phyloP scores from a whole-genome alignment of 345 rosid genomes.

The Linum usitatissimum region DNA sequence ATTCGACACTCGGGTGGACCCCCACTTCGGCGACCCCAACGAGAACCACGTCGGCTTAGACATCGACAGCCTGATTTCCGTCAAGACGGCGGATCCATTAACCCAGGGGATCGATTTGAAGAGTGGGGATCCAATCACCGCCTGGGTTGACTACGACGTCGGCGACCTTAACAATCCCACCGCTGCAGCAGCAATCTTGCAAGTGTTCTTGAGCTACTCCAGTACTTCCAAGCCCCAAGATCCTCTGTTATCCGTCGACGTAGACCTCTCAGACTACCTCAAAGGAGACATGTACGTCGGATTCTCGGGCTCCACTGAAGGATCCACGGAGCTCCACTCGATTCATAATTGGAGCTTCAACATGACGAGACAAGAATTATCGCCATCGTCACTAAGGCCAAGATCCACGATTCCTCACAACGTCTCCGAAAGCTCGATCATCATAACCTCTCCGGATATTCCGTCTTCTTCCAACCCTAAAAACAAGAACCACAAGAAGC shows the following conservation, averaged over 20 bases:
- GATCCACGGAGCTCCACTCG: constrained; percentile 82
- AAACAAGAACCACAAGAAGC: constrained; percentile 25
- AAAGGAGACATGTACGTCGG: constrained; percentile 58
- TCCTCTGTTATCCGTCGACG: constrained; percentile 41
- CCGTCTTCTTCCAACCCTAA: constrained; percentile 28
- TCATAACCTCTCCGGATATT: constrained; percentile 20
- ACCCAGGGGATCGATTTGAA: constrained; percentile 50
- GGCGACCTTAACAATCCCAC: constrained; percentile 15
- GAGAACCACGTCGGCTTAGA: constrained; percentile 73
- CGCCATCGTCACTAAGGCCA: constrained; percentile 37
- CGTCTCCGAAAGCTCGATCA: constrained; percentile 60
- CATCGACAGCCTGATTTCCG: constrained; percentile 54
- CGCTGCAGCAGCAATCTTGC: constrained; percentile 16
- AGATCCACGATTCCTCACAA: constrained; percentile 45
- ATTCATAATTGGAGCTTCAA: constrained; percentile 67
- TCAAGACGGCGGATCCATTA: constrained; percentile 49
- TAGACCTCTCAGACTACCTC: constrained; percentile 57
- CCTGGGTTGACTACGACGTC: constrained; percentile 89
- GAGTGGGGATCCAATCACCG: constrained; percentile 56
- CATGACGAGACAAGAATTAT: constrained; percentile 33
- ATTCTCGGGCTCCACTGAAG: constrained; percentile 89
- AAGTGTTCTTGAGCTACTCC: constrained; percentile 58
- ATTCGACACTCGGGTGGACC: constrained; percentile 64
- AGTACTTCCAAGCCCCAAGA: constrained; percentile 38
- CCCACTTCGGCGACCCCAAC: constrained; percentile 53